phyloP scores from a whole-genome alignment of 2,329 filamentous ascomycete species.

The Fusarium robinianum region DNA sequence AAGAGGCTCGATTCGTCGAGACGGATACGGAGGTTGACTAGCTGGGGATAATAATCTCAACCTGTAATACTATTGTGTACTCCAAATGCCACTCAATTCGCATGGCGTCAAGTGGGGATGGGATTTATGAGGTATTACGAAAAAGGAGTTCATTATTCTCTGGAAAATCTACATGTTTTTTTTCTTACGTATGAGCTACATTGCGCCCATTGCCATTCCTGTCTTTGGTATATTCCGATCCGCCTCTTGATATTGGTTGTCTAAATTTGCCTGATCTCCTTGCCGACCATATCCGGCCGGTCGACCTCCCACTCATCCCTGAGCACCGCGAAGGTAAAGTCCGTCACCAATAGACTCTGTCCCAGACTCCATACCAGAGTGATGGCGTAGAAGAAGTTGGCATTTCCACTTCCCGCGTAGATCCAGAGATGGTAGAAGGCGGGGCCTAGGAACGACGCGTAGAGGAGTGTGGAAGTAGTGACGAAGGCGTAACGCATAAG shows the following conservation, averaged over 20 bases:
- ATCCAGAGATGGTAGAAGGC: slow-evolving; percentile 98
- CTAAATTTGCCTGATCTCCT: slow-evolving; percentile 84
- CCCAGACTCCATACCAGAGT: slow-evolving; percentile 98
- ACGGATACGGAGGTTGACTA: slow-evolving; percentile 45
- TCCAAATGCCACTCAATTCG: slow-evolving; percentile 25
- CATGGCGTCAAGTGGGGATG: no score
- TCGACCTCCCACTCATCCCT: slow-evolving; percentile 94
- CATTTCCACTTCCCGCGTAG: slow-evolving; percentile 95
- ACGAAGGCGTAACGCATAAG: slow-evolving; percentile 94
- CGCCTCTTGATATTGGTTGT: slow-evolving; percentile 7
- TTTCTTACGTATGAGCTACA: slow-evolving; percentile 6
- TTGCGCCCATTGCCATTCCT: background rate
- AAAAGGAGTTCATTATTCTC: slow-evolving; percentile 21
- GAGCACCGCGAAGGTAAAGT: slow-evolving; percentile 84
- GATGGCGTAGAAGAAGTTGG: slow-evolving; percentile 99
- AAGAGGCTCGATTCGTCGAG: slow-evolving; percentile 40
- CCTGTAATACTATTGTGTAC: slow-evolving; percentile 22
- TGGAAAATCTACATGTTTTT: slow-evolving; percentile 19
- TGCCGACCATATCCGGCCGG: slow-evolving; percentile 85
- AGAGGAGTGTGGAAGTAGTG: slow-evolving; percentile 79
- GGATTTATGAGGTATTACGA: slow-evolving; percentile 4
- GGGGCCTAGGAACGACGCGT: slow-evolving; percentile 85
- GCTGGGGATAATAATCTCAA: background rate
- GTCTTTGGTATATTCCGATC: background rate
- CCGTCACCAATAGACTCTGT: slow-evolving; percentile 82